Evolutionary conservation across 495 filamentous ascomycete genomes (phyloP), one percentile per base, ranked within the genome.

Genomic region (Diplogelasinospora grovesii): DNA sequence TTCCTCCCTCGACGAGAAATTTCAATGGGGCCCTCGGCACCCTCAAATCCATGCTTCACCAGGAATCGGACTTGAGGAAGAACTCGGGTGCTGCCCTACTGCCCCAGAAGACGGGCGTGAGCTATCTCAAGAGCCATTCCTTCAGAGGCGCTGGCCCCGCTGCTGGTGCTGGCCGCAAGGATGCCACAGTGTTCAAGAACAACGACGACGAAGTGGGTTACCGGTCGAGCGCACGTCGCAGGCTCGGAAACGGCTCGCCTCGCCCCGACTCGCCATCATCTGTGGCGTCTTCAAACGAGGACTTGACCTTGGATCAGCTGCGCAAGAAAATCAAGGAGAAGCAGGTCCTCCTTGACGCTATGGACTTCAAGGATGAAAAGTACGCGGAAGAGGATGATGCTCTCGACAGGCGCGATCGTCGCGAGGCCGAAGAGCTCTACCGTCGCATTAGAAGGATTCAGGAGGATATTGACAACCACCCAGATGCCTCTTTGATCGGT

Each of bases 131-230:
- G 60, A 87, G 78, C 22, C 93, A 93, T 53, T 97, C 93, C 2
- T 97, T 99, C 74, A 78, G 81, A 36, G 68, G 66, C 18, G 68
- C 64, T 18, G 62, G 60, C 10, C 50, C 57, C 2, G 61, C 60
- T 4, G 49, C 51, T 32, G 67, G 64, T 20, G 67, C 62, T 18
- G 67, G 62, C 20, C 83, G 89, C 26, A 96, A 97, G 59, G 93
- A 99, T 64, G 93, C 85, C 11, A 99, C 93, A 1, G 80, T 96
- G 30, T 99, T 89, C 64, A 90, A 90, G 57, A 95, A 97, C 54
- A 92, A 97, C 47, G 89, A 95, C 47, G 83, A 89, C 49, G 80
- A 82, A 34, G 74, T 89, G 36, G 89, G 89, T 2, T 99, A 99
- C 46, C 83, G 80, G 41, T 97, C 92, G 6, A 96, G 90, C 58